Evolutionary conservation across 345 rosid genomes (phyloP), one percentile per base, ranked within the genome.

Genomic region (Salix suchowensis): DNA sequence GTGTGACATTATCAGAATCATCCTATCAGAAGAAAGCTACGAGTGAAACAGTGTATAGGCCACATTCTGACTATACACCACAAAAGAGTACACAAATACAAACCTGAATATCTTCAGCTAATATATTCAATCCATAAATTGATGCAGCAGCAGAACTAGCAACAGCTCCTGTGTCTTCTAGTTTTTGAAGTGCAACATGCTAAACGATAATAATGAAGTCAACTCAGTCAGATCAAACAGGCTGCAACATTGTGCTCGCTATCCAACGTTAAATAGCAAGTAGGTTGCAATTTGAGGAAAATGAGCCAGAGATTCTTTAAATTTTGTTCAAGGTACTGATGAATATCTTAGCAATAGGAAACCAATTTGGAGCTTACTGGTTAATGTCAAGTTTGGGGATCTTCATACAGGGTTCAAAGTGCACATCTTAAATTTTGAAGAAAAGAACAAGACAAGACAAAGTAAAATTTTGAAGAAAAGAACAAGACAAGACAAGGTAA

Each of bases 81-180:
- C 30, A 82, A 19, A 39, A 36, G 74, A 66, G 76, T 4, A 66
- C 66, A 21, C 6, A 77, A 55, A 73, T 68, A 69, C 54, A 82
- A 77, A 94, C 99, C 97, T 94, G 99, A 80, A 96, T 89, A 85
- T 96, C 95, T 87, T 90, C 78, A 69, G 94, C 98, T 78, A 96
- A 90, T 82, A 94, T 90, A 76, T 96, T 83, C 86, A 96, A 80
- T 55, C 89, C 94, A 84, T 96, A 96, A 84, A 92, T 96, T 50
- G 48, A 67, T 23, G 97, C 98, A 75, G 98, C 99, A 67, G 84
- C 79, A 52, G 92, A 84, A 79, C 99, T 94, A 60, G 99, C 99
- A 85, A 96, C 97, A 46, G 99, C 99, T 70, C 91, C 98, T 0
- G 90, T 81, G 67, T 96, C 99, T 67, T 74, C 82, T 67, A 92